Percentiles rank a stretch among this genome's conserved stretches.
These are phyloP conservation scores for Saccharomyces cerevisiae DNA, from an alignment of 805 yeast genomes.

Conservation along the genomic window DNA sequence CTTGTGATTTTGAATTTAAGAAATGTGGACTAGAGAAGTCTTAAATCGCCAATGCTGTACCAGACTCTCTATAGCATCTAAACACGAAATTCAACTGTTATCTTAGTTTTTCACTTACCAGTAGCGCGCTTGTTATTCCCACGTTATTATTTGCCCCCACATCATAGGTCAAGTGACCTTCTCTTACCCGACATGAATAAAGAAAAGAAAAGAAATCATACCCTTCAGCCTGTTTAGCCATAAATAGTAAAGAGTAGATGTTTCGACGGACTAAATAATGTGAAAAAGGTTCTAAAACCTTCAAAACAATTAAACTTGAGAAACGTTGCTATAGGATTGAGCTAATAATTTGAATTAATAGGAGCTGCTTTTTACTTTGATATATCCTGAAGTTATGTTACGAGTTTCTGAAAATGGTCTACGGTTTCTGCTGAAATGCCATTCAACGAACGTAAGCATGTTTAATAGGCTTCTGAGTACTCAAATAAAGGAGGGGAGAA, in stretches of 20 bases:
- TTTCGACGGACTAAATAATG: neutral
- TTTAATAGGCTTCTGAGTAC: neutral
- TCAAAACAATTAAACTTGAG: neutral
- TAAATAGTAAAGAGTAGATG: neutral
- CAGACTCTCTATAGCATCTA: neutral
- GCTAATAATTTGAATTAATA: neutral
- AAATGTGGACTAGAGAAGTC: too few relatives aligned
- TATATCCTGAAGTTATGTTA: neutral
- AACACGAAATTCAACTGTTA: too few relatives aligned
- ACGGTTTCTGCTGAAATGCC: neutral
- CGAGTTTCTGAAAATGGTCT: neutral
- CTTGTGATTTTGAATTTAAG: too few relatives aligned
- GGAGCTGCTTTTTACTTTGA: neutral
- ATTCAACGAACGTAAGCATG: neutral
- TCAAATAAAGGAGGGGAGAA: neutral
- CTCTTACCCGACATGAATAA: too few relatives aligned
- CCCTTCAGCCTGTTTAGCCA: neutral
- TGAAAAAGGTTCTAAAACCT: neutral
- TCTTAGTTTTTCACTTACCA: neutral
- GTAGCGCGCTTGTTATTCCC: neutral
- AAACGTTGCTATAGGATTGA: neutral
- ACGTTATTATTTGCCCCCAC: neutral
- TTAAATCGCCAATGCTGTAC: neutral
- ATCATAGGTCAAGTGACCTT: neutral
- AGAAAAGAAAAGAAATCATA: neutral